Evolutionary conservation across 352 stramenopile species (phyloP).

Genomic region (Globisporangium uncinulatum): DNA sequence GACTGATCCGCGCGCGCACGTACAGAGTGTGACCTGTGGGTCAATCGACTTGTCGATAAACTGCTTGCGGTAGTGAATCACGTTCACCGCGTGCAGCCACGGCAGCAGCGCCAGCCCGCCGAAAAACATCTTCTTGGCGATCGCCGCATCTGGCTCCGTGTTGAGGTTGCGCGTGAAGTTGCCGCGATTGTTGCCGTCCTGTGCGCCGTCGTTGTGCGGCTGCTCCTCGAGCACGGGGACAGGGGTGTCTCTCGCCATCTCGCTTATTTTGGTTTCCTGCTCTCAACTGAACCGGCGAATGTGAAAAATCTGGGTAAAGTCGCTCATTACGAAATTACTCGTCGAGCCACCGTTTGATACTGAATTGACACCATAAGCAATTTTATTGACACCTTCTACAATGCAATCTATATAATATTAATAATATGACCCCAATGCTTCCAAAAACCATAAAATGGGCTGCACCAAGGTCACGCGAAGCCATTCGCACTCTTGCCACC

Average conservation of each 20-base stretch:
- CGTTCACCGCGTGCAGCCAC: conserved; percentile 81
- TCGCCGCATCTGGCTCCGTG: conserved; percentile 59
- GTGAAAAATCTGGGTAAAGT: not conserved
- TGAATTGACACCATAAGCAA: too few species aligned
- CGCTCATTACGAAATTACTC: too few species aligned
- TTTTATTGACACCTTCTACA: too few species aligned
- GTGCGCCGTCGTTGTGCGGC: conserved; percentile 4
- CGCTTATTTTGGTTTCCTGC: not conserved
- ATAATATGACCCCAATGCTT: too few species aligned
- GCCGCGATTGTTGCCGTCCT: conserved; percentile 64
- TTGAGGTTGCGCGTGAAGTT: conserved; percentile 88
- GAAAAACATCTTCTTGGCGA: conserved; percentile 84
- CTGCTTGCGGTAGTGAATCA: conserved; percentile 80
- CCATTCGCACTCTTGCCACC: not conserved
- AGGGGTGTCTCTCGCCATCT: conserved; percentile 35
- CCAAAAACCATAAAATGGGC: too few species aligned
- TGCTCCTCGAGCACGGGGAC: conserved; percentile 48
- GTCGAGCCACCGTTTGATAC: too few species aligned
- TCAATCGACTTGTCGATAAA: conserved; percentile 65
- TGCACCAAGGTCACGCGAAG: too few species aligned
- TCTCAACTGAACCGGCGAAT: not conserved
- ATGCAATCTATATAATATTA: too few species aligned
- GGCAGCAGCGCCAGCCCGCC: conserved; percentile 64
- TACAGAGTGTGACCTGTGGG: conserved; percentile 70
- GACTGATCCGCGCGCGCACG: conserved; percentile 12